Base-by-base conservation (phyloP, 108 stramenopile species). In the Seminavis robusta region DNA sequence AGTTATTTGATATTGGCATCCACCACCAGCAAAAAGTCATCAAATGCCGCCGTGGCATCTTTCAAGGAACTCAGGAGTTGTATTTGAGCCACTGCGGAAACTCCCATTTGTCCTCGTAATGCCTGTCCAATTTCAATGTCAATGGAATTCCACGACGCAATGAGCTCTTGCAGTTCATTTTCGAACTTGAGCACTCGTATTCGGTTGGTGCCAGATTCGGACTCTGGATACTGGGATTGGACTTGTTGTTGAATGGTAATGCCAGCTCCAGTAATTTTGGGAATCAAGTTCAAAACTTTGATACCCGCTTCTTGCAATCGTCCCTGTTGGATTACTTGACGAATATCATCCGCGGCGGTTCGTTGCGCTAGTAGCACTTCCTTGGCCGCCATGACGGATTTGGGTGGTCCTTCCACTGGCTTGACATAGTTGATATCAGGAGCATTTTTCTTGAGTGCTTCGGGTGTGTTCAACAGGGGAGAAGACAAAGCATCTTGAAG, bases 81-180 rank as follows among this genome's bases (percentile, higher is more conserved):
- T 36, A 92, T 55, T 61, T 92, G 90, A n/a, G 83, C 86, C 27
- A 75, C 71, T 23, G 86, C 64, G 17, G 67, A 60, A 4, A 59
- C 74, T 4, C 90, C 90, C 27, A 92, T 45, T 27, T 87, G 50
- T 25, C 90, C 90, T 6, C 79, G 59, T 1, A 92, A 30, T 6
- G 65, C 85, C 67, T 92, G 90, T 21, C 90, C 90, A 46, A 92
- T 80, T 28, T 75, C 49, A 3, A 88, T 52, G 60, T 92, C 90
- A 36, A 41, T 47, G 30, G 72, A 71, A 33, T 77, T 77, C 45
- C 76, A 70, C 20, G 50, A 61, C 10, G 51, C 76, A 0, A 73
- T 30, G 8, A 85, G 38, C 26, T 83, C 75, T 33, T 76, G 50
- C 24, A 81, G 43, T 33, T 77, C 51, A 42, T 57, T 59, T 48